Base-by-base conservation (phyloP, 2,329 filamentous ascomycete genomes). In the Emericellopsis cladophorae region DNA sequence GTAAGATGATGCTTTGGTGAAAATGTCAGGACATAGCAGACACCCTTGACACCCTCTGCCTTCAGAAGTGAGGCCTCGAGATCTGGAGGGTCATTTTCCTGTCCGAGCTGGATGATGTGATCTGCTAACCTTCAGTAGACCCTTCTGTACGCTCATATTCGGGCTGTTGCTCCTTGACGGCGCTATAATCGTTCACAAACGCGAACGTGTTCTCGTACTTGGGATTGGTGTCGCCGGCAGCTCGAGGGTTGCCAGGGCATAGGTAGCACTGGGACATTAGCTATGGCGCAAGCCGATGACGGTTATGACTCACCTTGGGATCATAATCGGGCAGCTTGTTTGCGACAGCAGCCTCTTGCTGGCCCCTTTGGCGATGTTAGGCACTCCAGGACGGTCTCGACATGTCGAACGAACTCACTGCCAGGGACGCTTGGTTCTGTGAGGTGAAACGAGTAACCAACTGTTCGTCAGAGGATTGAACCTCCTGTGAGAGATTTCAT, bases 121-220 rank as follows among this genome's bases (percentile, higher is more conserved):
- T 12, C 34, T 22, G 7, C 16, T 36, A 3, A 36, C 34, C 34
- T 21, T 22, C 34, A 7, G n/a, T 21, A 16, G 34, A 16, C 16
- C 22, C 16, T 21, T 7, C 34, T 4, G 63, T 57, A 2, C 62
- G 60, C 31, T 59, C 55, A 61, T 96, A 98, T 37, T 85, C 79
- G 24, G 81, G 79, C 61, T 98, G 92, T 47, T 84, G 72, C 62
- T 95, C 89, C 64, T 95, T 95, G 39, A 98, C 90, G 2, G 92
- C 92, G 54, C 87, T 93, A 63, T 92, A 98, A 60, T 98, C 92
- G 54, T 98, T 98, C 50, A 96, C 84, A 55, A 98, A 98, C 32
- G 90, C 82, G 57, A 93, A 96, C 0, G 88, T 94, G 53, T 77
- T 77, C 40, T 84, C 72, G 57, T 96, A 98, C 41, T 84, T 70